phyloP scores from a whole-genome alignment of 2,329 filamentous ascomycete species.

The Aspergillus fischeri region DNA sequence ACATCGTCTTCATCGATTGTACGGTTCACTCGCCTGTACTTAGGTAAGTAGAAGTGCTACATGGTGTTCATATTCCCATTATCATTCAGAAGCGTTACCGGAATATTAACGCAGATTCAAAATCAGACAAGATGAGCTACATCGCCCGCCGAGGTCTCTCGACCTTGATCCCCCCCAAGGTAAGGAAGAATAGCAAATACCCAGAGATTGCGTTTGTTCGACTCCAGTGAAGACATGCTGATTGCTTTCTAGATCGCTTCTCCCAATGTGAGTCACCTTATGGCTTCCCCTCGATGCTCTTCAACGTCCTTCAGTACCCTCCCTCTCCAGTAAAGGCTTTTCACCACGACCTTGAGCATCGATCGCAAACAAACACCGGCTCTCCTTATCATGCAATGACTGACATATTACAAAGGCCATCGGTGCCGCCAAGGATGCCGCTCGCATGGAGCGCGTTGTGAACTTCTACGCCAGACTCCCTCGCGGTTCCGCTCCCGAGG shows the following conservation, averaged over 20 bases:
- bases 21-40: constrained; percentile 30
- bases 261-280: constrained; percentile 33
- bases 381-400: constrained; percentile 10
- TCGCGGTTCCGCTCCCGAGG: constrained; percentile 80
- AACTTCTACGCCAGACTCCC: constrained; percentile 99
- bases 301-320: constrained; percentile 10
- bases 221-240: constrained; percentile 32
- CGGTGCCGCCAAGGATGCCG: constrained; percentile 89
- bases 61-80: not conserved
- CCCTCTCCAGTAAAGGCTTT: constrained; percentile 21
- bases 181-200: constrained; percentile 42
- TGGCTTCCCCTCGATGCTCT: constrained; percentile 7
- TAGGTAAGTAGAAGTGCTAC: constrained; percentile 25
- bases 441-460: constrained; percentile 96
- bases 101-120: constrained; percentile 19
- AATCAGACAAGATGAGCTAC: constrained; percentile 76
- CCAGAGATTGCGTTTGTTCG: constrained; percentile 5
- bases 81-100: constrained; percentile 15
- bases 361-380: constrained; percentile 7
- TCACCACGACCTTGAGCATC: constrained; percentile 12
- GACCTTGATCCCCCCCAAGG: constrained; percentile 99
- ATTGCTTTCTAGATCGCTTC: constrained; percentile 36
- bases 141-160: constrained; percentile 86
- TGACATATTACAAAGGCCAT: constrained; percentile 66
- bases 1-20: constrained; percentile 30